Base-by-base conservation (phyloP, 108 stramenopile species). In the Stephanodiscus minutulus region DNA sequence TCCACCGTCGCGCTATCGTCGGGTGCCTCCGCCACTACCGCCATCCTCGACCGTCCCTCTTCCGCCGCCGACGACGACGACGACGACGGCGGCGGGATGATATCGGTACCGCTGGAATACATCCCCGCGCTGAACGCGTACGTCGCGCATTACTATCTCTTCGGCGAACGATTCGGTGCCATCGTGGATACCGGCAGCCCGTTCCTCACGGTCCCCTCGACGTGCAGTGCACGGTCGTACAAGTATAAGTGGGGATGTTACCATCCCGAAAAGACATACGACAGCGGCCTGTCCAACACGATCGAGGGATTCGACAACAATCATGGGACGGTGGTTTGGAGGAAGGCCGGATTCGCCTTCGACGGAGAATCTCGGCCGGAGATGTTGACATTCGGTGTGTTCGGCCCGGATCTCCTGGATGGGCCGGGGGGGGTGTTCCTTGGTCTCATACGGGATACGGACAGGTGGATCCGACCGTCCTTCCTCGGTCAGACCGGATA, bases 131-230 rank as follows among this genome's bases (percentile, higher is more conserved):
- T 81, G 33, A 48, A 63, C 27, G 82, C 77, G 8, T 81, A 79
- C 37, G 28, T 85, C 7, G 68, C 83, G 28, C 69, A 67, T 60
- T 88, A 82, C 46, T 60, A 48, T 46, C 80, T 88, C 24, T 81
- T 76, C 31, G 83, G 74, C 8, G 74, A 73, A 39, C 20, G 46
- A 39, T 86, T 88, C 66, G 43, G 80, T 3, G 88, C 84, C n/a
- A 76, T 89, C 49, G 67, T 89, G 12, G 88, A 89, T 49, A 86
- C 82, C 21, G 86, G 88, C 59, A 84, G 80, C 29, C 88, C 88
- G 2, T 89, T 89, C 48, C 56, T 89, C 56, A 85, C 84, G 3
- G 82, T 68, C 36, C 88, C 55, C 61, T 67, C 27, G 35, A 66
- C 46, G 36, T 86, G 72, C 41, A 68, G 62, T 2, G 22, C 27